A percentile compares a stretch with the other conserved stretches of the same genome.
These are phyloP conservation scores for Amphicarpaea edgeworthii DNA, from an alignment of 306 rosid species.

Conservation along the genomic window DNA sequence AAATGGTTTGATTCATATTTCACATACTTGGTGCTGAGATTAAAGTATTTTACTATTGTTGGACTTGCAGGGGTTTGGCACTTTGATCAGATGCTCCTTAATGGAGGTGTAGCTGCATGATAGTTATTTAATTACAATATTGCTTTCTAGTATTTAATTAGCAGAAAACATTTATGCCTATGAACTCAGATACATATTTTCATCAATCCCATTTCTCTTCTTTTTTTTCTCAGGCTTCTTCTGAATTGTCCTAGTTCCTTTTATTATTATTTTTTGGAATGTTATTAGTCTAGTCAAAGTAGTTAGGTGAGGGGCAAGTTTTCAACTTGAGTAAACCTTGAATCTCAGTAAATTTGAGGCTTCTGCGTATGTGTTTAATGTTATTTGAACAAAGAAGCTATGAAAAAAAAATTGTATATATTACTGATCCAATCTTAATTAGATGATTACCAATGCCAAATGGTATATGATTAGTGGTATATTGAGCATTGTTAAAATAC, in stretches of 20 bases:
- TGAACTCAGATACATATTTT: background rate
- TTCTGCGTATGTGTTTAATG: background rate
- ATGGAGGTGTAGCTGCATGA: conserved; percentile 43
- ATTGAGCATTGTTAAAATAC: too few relatives aligned
- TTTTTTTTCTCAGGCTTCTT: background rate
- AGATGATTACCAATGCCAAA: background rate
- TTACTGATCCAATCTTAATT: background rate
- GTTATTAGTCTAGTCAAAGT: conserved; percentile 1
- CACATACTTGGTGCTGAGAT: background rate
- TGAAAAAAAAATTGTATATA: background rate
- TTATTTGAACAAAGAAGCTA: conserved; percentile 14
- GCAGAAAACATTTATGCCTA: background rate
- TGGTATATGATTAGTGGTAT: too few relatives aligned
- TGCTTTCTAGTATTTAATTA: background rate
- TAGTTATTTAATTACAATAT: background rate
- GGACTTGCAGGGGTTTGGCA: conserved; percentile 56
- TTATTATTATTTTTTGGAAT: background rate
- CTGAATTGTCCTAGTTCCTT: background rate
- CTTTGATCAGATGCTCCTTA: conserved; percentile 54
- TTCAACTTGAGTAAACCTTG: background rate
- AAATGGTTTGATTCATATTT: background rate
- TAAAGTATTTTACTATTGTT: background rate
- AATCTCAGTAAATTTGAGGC: background rate
- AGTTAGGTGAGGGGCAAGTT: background rate
- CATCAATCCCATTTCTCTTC: background rate